Evolutionary conservation across 83 land plant species (phyloP), one percentile per base, ranked within the genome.

Genomic region (Isoetes engelmannii): DNA sequence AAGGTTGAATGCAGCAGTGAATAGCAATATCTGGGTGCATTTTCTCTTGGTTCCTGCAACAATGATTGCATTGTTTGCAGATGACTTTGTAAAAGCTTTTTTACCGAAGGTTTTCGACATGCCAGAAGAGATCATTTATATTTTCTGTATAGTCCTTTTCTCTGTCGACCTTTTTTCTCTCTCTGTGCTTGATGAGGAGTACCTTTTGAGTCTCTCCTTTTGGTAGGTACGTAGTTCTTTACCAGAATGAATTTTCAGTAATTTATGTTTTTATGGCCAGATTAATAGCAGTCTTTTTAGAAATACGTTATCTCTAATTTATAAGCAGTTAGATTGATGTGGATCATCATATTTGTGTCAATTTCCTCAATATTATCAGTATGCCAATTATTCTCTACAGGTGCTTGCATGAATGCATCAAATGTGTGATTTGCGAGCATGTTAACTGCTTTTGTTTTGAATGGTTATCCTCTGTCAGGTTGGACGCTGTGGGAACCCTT

Each of bases 191-290:
- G 28, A 59, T 3, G 28, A 18, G 8, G 62, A 18, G 10, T 59
- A 59, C 28, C 62, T 59, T 59, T 59, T 59, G 28, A 59, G 62
- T 37, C 28, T 59, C 62, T 20, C 62, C 62, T 59, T 59, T 18
- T 59, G 62, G 62, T 59, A 59, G 62, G 62, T 59, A 59, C 19
- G 62, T 59, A 59, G 18, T 59, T 59, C 62, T 59, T 18, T 28
- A 28, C 37, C 37, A 28, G 37, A 28, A 28, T 28, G 37, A 28
- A 28, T 28, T 28, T 28, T 28, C 2, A 28, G 37, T 28, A 28
- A 28, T 28, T 28, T 28, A 28, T 28, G 37, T 28, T 28, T 28
- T 28, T 28, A 28, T 28, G 37, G 37, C 37, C 37, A 28, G 37
- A 28, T 28, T 28, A 28, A 28, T 28, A 28, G 37, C 0, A 28